phyloP scores from a whole-genome alignment of 2,329 filamentous ascomycete species.

The Plenodomus biglobosus region DNA sequence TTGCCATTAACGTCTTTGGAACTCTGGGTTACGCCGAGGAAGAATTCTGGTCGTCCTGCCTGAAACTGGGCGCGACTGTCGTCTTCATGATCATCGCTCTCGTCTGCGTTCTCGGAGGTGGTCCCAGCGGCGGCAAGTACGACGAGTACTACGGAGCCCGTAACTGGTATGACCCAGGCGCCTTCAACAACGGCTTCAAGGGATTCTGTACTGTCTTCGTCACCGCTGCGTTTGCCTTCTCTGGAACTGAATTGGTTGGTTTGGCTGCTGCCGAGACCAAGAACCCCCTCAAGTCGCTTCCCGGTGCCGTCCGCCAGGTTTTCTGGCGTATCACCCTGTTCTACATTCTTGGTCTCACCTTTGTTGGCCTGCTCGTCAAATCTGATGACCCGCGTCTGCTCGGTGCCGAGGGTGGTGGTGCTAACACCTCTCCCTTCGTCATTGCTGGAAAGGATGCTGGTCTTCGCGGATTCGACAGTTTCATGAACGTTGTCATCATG shows the following conservation, averaged over 20 bases:
- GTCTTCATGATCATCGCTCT: slow-evolving; percentile 52
- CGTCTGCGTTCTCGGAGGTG: slow-evolving; percentile 59
- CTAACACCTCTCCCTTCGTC: slow-evolving; percentile 64
- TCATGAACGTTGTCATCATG: slow-evolving; percentile 69
- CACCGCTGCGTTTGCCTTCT: slow-evolving; percentile 64
- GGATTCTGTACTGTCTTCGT: slow-evolving; percentile 66
- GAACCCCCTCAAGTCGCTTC: slow-evolving; percentile 56
- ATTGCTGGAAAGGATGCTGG: slow-evolving; percentile 64
- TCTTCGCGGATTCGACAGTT: slow-evolving; percentile 60
- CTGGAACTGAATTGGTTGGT: slow-evolving; percentile 64
- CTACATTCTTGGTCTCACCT: slow-evolving; percentile 49
- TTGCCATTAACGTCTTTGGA: slow-evolving; percentile 43
- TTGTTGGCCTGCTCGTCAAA: slow-evolving; percentile 49
- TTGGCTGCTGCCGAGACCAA: slow-evolving; percentile 61
- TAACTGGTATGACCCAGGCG: slow-evolving; percentile 60
- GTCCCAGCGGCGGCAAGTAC: slow-evolving; percentile 52
- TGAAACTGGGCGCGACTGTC: slow-evolving; percentile 42
- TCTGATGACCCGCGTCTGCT: slow-evolving; percentile 41
- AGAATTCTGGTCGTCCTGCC: slow-evolving; percentile 42
- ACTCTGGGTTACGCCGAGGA: slow-evolving; percentile 47
- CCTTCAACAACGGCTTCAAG: slow-evolving; percentile 62
- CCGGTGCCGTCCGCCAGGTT: slow-evolving; percentile 49
- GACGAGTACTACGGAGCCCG: slow-evolving; percentile 59
- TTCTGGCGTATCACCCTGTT: slow-evolving; percentile 53
- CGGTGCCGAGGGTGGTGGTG: slow-evolving; percentile 34